Evolutionary conservation across 1,284 basidiomycete genomes (phyloP), one percentile per base, ranked within the genome.

Genomic region (Exobasidium rhododendri): DNA sequence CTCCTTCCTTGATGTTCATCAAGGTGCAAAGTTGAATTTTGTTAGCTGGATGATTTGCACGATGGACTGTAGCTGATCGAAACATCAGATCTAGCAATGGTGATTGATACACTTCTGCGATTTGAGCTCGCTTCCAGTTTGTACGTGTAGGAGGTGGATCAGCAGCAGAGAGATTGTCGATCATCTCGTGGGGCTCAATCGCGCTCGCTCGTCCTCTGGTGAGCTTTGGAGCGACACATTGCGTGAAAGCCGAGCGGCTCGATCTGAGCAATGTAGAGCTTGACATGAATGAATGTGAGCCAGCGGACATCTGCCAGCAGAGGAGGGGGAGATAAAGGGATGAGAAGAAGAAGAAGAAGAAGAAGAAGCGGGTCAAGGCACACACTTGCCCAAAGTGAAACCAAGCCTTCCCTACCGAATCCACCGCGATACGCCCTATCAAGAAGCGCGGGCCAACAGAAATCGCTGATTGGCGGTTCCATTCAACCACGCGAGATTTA

Each of bases 11-110:
- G 82, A 98, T 98, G 81, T 97, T 98, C 90, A 97, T 94, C 31
- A 98, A 85, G 1, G 94, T 97, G 79, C 94, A 97, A 26, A 98
- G 85, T 83, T 98, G 94, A 35, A 98, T 87, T 82, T 94, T 90
- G 70, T 82, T 85, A 35, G 92, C 87, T 81, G 94, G 90, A 71
- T 97, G 92, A 80, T 91, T 84, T 77, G 88, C 83, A 68, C 94
- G 84, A 82, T 97, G 94, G 24, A 94, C 86, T 2, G 77, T 78
- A 3, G 83, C 84, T 73, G 83, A 67, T 46, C 74, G 67, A 68
- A 77, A 80, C 60, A 76, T 73, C 56, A 79, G 72, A 49, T 78
- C 74, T 53, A 79, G 67, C 10, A 79, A 56, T 1, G 75, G 74
- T 20, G 68, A 67, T 56, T 79, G 71, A 65, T 78, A 79, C 58